Conservation (phyloP, 306 rosid species). For the Castanea crenata region DNA sequence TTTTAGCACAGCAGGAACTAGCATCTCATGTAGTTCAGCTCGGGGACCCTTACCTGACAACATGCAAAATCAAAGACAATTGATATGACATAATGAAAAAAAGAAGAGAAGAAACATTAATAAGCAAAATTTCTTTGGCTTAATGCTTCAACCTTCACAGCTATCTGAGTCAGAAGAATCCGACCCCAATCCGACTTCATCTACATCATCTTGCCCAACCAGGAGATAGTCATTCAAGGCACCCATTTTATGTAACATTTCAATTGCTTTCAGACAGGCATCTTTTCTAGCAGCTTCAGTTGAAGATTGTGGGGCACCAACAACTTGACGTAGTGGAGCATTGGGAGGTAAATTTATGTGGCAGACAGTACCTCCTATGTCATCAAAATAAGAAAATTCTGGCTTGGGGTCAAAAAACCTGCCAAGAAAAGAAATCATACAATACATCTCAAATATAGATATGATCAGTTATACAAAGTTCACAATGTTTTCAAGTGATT, state of each 20-base stretch:
- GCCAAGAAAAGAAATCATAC: constrained; percentile 32
- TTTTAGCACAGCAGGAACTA: constrained; percentile 59
- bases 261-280: constrained; percentile 87
- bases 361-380: constrained; percentile 70
- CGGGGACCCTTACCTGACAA: constrained; percentile 54
- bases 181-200: constrained; percentile 34
- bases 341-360: constrained; percentile 73
- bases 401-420: constrained; percentile 92
- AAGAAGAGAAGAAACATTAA: constrained; percentile 24
- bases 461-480: constrained; percentile 10
- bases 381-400: constrained; percentile 62
- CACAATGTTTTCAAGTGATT: constrained; percentile 17
- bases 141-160: constrained; percentile 49
- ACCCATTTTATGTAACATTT: constrained; percentile 77
- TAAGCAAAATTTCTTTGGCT: constrained; percentile 5
- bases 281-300: constrained; percentile 71
- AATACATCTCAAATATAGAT: constrained; percentile 18
- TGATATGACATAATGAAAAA: constrained; percentile 17
- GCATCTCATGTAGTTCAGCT: constrained; percentile 78
- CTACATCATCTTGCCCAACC: constrained; percentile 53
- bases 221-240: constrained; percentile 74
- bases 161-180: constrained; percentile 58
- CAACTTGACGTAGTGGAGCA: constrained; percentile 67
- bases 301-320: constrained; percentile 56
- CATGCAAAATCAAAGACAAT: constrained; percentile 15